Evolutionary conservation across 176 grass and related monocot genomes (phyloP).

Genomic region (Phragmites australis): DNA sequence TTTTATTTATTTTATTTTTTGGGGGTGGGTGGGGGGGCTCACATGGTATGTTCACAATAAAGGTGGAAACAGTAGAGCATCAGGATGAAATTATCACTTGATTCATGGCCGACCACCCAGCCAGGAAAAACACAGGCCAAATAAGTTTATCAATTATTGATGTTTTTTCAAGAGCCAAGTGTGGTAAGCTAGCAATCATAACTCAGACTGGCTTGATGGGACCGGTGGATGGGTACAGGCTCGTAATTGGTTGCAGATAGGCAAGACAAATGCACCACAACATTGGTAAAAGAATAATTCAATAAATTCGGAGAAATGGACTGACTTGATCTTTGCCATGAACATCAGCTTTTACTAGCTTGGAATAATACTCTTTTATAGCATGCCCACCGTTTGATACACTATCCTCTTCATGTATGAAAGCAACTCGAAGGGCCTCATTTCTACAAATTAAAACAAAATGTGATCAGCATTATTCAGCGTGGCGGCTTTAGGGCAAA

Average conservation of each 20-base stretch:
- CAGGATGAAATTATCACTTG: neutral
- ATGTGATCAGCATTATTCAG: neutral
- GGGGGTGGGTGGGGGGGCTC: neutral
- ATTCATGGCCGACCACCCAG: neutral
- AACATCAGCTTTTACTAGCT: constrained; percentile 94
- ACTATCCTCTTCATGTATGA: constrained; percentile 84
- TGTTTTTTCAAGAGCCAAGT: neutral
- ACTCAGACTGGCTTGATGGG: neutral
- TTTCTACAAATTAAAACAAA: constrained; percentile 61
- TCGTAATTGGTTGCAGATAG: neutral
- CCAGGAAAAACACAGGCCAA: neutral
- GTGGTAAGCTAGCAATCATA: neutral
- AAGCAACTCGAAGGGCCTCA: constrained; percentile 92
- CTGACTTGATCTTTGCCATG: constrained; percentile 96
- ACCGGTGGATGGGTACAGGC: neutral
- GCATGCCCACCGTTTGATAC: constrained; percentile 34
- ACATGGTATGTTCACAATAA: neutral
- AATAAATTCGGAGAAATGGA: constrained; percentile 12
- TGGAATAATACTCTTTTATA: constrained; percentile 78
- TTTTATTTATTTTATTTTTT: neutral
- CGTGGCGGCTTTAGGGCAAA: neutral
- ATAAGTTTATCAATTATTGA: neutral
- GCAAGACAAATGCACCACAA: neutral
- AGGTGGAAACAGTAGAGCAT: neutral
- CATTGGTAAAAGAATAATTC: constrained; percentile 16